Evolutionary conservation across 2,329 filamentous ascomycete species (phyloP).

Genomic region (Neofusicoccum parvum): DNA sequence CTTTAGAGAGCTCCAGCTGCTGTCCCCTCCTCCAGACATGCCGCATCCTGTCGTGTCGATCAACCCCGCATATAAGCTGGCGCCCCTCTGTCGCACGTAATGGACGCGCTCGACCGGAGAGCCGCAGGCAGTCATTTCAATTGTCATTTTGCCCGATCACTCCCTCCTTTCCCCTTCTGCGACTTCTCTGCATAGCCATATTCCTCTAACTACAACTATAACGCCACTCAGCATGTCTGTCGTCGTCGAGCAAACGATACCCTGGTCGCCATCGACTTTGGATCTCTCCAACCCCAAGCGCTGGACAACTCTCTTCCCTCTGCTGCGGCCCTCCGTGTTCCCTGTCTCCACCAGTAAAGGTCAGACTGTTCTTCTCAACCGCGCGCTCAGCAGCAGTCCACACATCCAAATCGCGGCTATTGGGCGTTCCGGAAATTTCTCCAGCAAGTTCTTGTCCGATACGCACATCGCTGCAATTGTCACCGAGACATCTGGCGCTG

Average conservation of each 20-base stretch:
- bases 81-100: background rate
- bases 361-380: constrained; percentile 35
- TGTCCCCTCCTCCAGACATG: constrained; percentile 6
- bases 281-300: constrained; percentile 33
- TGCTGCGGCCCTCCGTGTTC: constrained; percentile 35
- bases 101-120: background rate
- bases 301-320: constrained; percentile 37
- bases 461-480: constrained; percentile 36
- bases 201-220: background rate
- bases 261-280: constrained; percentile 31
- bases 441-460: constrained; percentile 36
- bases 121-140: background rate
- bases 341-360: constrained; percentile 30
- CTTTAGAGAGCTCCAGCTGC: constrained; percentile 15
- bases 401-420: constrained; percentile 33
- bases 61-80: constrained; percentile 12
- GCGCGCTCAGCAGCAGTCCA: constrained; percentile 28
- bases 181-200: background rate
- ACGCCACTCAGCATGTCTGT: constrained; percentile 32
- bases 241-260: constrained; percentile 40
- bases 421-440: constrained; percentile 34
- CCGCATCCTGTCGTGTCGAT: constrained; percentile 1
- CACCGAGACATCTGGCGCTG: constrained; percentile 29
- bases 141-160: no score
- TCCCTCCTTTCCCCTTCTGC: no score